Evolutionary conservation across 1,284 basidiomycete species (phyloP), one percentile per base, ranked within the genome.

Genomic region (Boletus mariae): DNA sequence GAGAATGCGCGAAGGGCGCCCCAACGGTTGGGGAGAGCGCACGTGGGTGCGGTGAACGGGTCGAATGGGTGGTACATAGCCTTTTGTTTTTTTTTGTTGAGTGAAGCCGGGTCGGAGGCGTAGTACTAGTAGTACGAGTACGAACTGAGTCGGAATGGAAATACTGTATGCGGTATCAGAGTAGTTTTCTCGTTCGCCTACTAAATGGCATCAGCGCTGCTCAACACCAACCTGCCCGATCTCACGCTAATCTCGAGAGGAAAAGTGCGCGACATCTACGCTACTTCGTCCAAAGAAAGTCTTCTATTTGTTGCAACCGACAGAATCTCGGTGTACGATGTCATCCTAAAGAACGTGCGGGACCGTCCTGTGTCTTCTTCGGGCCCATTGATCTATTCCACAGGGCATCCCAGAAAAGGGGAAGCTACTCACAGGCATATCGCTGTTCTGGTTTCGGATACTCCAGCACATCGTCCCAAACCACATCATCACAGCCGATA

Each of bases 401-500:
- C 20, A 95, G 95, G 94, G 94, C 17, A 94, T 98, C 55, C 94
- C 96, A 13, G 85, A 87, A 62, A 98, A 99, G 73, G 96, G 97
- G 54, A 86, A 86, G 62, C 81, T 98, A 17, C 79, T 99, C 47
- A 98, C 94, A 15, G 78, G 86, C 56, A 84, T 98, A 57, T 98
- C 95, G 15, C 76, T 90, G 46, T 98, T 96, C 78, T 99, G 96
- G 95, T 99, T 99, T 74, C 74, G 88, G 51, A 90, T 89, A 67
- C 84, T 96, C 38, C 72, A 71, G 43, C 68, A 84, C 53, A 80
- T 93, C 63, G 84, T 96, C 59, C 90, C 91, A 11, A 93, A 94
- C 70, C 94, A 98, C 71, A 82, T 96, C 62, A 79, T 96, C 56
- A 88, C 89, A 0, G 82, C 82, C 20, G 67, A 86, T 62, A 68